Base-by-base conservation (phyloP, 495 filamentous ascomycete genomes). In the Copromyces sp. region DNA sequence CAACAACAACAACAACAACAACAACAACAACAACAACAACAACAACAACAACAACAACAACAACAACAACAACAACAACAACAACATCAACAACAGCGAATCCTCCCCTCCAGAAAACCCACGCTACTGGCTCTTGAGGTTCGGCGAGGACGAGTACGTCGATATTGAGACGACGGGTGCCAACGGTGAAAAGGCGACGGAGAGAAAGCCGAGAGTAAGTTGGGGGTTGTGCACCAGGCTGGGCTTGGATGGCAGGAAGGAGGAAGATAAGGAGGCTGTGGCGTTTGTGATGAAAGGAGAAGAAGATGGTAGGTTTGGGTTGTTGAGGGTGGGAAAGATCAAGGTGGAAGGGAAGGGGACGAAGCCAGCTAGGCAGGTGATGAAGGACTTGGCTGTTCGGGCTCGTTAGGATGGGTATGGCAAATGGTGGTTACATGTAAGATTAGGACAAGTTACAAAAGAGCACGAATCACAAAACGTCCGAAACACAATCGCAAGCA, bases 291-390 rank as follows among this genome's bases (percentile, higher is more conserved):
- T 65, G 5, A 4, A 4, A 17, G 32, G 29, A 16, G 40, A 42
- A 59, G 45, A 12, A 12, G 12, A 29, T 7, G 41, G 65, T 29
- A 1, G 39, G 17, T 69, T 77, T 37, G 39, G 77, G 74, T 40
- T 70, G 73, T 37, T 76, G 65, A 75, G 77, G 37, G 59, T 83
- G 20, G 71, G 74, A 14, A 69, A 11, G 2, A 71, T 83, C 39
- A 82, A 81, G 73, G 78, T 81, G 2, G 82, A 84, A 69, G 81
- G 83, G 32, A 70, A 78, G 3, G 65, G 17, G 71, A 4, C 53
- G 0, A 65, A 32, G 29, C 53, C 53, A 6, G 53, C 53, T 65
- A 65, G 53, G 12, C 29, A 65, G 53, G 53, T 65, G 29, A 17
- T 65, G 29, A 65, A 17, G 11, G 53, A 65, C 12, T 3, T 65